phyloP scores from a whole-genome alignment of 2,329 filamentous ascomycete genomes.

The Xylaria sp. region DNA sequence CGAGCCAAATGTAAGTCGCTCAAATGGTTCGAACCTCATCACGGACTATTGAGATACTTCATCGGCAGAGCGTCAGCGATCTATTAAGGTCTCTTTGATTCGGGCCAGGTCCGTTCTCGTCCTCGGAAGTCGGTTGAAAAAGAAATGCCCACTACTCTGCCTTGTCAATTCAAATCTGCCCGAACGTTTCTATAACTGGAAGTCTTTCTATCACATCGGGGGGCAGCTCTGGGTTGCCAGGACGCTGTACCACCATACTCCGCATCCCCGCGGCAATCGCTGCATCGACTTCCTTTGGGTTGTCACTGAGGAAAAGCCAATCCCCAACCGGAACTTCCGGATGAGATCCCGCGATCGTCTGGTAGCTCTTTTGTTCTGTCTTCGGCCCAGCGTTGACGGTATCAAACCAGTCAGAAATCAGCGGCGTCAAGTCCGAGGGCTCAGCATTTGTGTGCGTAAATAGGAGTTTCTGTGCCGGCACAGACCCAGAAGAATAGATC shows the following conservation, averaged over 20 bases:
- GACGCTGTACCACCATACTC: slow-evolving; percentile 70
- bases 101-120: slow-evolving; percentile 4
- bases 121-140: slow-evolving; percentile 8
- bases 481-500: slow-evolving; percentile 86
- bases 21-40: background rate
- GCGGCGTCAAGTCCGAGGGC: slow-evolving; percentile 67
- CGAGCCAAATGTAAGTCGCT: background rate
- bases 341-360: slow-evolving; percentile 66
- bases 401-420: slow-evolving; percentile 78
- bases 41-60: background rate
- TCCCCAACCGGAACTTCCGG: slow-evolving; percentile 59
- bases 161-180: slow-evolving; percentile 39
- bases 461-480: slow-evolving; percentile 82
- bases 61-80: background rate
- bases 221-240: slow-evolving; percentile 75
- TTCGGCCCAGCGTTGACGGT: slow-evolving; percentile 84
- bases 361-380: slow-evolving; percentile 73
- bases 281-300: slow-evolving; percentile 74
- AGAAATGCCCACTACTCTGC: slow-evolving; percentile 25
- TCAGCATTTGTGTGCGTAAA: slow-evolving; percentile 74
- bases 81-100: slow-evolving; percentile 14
- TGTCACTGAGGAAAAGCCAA: slow-evolving; percentile 86
- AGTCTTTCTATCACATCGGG: slow-evolving; percentile 56
- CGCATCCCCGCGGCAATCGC: slow-evolving; percentile 72
- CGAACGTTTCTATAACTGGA: slow-evolving; percentile 48